phyloP scores from a whole-genome alignment of 1,139 yeast species.

The Hansenula lynferdii region DNA sequence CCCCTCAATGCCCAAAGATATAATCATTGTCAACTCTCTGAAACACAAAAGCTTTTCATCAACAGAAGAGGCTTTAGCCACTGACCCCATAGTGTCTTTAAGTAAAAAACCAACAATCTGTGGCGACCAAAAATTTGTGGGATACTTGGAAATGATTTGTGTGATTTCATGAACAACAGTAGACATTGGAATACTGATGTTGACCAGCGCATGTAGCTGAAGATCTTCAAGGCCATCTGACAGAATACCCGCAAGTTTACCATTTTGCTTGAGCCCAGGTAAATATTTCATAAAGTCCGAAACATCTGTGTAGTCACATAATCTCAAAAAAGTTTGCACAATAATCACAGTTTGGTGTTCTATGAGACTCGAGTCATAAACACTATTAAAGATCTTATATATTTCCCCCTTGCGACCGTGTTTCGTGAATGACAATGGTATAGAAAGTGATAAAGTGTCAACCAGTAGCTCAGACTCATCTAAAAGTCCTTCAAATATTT shows the following conservation, averaged over 20 bases:
- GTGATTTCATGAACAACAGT: constrained; percentile 24
- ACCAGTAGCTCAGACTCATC: constrained; percentile 24
- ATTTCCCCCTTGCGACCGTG: constrained; percentile 38
- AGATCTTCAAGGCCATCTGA: constrained; percentile 2
- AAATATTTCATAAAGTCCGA: constrained; percentile 16
- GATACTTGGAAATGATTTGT: constrained; percentile 20
- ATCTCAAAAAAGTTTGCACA: constrained; percentile 28
- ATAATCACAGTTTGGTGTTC: constrained; percentile 29
- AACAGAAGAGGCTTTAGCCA: constrained; percentile 23
- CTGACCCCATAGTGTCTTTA: constrained; percentile 28
- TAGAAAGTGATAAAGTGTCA: constrained; percentile 30
- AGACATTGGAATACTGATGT: constrained; percentile 24
- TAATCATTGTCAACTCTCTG: constrained; percentile 37
- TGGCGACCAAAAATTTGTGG: constrained; percentile 33
- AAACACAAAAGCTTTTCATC: constrained; percentile 27
- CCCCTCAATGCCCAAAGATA: constrained; percentile 26
- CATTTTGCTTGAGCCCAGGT: constrained; percentile 8
- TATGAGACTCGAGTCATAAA: constrained; percentile 12
- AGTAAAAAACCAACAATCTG: constrained; percentile 34
- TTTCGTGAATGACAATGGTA: constrained; percentile 42
- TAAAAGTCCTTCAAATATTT: background rate
- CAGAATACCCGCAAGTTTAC: constrained; percentile 4
- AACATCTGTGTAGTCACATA: constrained; percentile 38
- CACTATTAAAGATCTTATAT: constrained; percentile 22
- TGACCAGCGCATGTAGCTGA: constrained; percentile 16